Percentiles rank a stretch among this genome's conserved stretches.
Evolutionary conservation across 495 filamentous ascomycete species (phyloP).

Genomic region (Podospora pseudocomata): DNA sequence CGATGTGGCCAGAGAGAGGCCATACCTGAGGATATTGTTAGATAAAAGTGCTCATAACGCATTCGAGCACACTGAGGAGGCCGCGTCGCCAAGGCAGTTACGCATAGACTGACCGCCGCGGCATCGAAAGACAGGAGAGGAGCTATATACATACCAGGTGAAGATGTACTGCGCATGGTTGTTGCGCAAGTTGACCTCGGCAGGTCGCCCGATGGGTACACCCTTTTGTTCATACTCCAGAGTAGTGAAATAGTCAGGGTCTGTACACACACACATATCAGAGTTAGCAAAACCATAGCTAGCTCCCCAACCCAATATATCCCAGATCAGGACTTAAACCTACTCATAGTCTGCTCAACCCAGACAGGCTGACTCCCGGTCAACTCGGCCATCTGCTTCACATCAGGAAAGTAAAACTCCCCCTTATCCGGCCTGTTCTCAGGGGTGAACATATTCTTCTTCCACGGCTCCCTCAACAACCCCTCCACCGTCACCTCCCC

Average conservation of each 20-base stretch:
- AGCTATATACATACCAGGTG: slow-evolving; percentile 69
- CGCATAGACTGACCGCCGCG: neutral
- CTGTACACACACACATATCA: slow-evolving; percentile 38
- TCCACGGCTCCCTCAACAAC: slow-evolving; percentile 82
- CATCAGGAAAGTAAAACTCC: slow-evolving; percentile 94
- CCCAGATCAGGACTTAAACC: slow-evolving; percentile 19
- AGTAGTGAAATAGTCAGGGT: slow-evolving; percentile 68
- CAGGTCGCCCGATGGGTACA: slow-evolving; percentile 85
- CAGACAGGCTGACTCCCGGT: slow-evolving; percentile 84
- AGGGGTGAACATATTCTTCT: slow-evolving; percentile 97
- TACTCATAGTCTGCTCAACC: slow-evolving; percentile 96
- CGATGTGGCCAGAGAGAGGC: slow-evolving; percentile 77
- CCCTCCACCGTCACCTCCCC: slow-evolving; percentile 77
- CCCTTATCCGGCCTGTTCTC: slow-evolving; percentile 75
- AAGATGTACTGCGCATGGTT: slow-evolving; percentile 98
- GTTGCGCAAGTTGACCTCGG: slow-evolving; percentile 91
- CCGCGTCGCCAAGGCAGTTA: neutral
- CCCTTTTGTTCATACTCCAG: slow-evolving; percentile 72
- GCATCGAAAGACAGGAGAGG: neutral
- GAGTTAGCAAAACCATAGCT: slow-evolving; percentile 7
- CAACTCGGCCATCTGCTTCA: slow-evolving; percentile 84
- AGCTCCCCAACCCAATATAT: neutral
- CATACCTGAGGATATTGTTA: slow-evolving; percentile 61
- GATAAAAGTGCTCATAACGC: neutral
- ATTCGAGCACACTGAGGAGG: neutral